Conservation (phyloP, 2,329 filamentous ascomycete genomes). For the Ceratocystis harringtonii region DNA sequence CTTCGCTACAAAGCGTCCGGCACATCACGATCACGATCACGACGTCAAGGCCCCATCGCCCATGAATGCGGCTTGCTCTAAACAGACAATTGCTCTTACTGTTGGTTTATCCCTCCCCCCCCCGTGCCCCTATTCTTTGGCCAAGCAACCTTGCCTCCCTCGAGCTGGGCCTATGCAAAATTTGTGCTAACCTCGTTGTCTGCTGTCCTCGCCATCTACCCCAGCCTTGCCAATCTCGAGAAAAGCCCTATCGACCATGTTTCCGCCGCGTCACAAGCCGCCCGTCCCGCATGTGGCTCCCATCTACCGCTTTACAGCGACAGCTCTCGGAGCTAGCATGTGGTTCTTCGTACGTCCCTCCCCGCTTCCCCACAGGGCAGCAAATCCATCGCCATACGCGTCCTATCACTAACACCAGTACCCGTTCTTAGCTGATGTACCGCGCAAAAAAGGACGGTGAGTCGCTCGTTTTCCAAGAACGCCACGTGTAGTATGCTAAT, state of each 20-base stretch:
- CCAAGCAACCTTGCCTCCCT: too few species aligned
- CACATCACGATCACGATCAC: too few species aligned
- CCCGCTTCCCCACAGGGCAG: not conserved
- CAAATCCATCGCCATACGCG: not conserved
- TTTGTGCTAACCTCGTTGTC: not conserved
- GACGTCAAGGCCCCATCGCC: too few species aligned
- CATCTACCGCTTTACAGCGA: conserved; percentile 74
- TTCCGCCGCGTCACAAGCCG: conserved; percentile 21
- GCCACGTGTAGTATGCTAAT: conserved; percentile 14
- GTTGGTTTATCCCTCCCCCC: too few species aligned
- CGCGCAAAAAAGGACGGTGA: conserved; percentile 86
- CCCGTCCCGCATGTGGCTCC: conserved; percentile 36
- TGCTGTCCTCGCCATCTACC: not conserved
- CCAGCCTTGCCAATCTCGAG: not conserved
- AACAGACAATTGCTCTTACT: too few species aligned
- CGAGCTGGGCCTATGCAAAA: too few species aligned
- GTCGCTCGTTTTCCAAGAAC: conserved; percentile 9
- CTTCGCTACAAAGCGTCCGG: too few species aligned
- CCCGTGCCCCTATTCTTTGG: too few species aligned
- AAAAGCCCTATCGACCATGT: not conserved
- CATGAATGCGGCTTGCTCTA: too few species aligned
- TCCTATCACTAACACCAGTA: not conserved
- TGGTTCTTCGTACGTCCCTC: conserved; percentile 80
- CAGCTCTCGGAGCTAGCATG: conserved; percentile 84
- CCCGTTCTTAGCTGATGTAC: conserved; percentile 64